phyloP scores from a whole-genome alignment of 768 basidiomycete species.

The Pleurotus citrinopileatus region DNA sequence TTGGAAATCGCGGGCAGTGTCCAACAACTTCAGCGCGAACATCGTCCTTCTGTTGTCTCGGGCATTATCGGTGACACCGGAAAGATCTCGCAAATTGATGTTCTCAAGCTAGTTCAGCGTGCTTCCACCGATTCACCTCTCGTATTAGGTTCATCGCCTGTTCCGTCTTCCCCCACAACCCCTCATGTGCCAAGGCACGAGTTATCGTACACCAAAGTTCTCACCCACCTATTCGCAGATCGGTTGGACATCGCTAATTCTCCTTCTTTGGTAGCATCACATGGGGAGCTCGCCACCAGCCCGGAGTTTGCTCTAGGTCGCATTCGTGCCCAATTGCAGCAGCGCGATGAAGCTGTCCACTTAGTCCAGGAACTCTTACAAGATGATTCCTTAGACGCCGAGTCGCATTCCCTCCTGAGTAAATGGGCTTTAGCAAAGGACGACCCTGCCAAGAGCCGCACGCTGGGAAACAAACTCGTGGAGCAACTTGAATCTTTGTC shows the following conservation, averaged over 20 bases:
- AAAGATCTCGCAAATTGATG: conserved; percentile 36
- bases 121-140: conserved; percentile 35
- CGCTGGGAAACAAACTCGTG: conserved; percentile 57
- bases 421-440: conserved; percentile 82
- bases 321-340: conserved; percentile 77
- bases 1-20: conserved; percentile 76
- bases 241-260: conserved; percentile 85
- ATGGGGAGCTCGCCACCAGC: conserved; percentile 78
- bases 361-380: conserved; percentile 67
- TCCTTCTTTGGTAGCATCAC: conserved; percentile 63
- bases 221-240: conserved; percentile 74
- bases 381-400: conserved; percentile 34
- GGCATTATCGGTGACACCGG: conserved; percentile 55
- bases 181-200: conserved; percentile 89
- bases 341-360: conserved; percentile 63
- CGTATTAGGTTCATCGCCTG: conserved; percentile 40
- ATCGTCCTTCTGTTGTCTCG: conserved; percentile 55
- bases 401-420: conserved; percentile 69
- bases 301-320: conserved; percentile 95
- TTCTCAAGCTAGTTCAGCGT: conserved; percentile 51
- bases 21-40: conserved; percentile 51
- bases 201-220: conserved; percentile 85
- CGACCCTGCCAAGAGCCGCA: conserved; percentile 58
- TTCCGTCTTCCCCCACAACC: conserved; percentile 22
- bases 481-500: conserved; percentile 40